phyloP scores from a whole-genome alignment of 495 filamentous ascomycete species.

The Rhypophila decipiens region DNA sequence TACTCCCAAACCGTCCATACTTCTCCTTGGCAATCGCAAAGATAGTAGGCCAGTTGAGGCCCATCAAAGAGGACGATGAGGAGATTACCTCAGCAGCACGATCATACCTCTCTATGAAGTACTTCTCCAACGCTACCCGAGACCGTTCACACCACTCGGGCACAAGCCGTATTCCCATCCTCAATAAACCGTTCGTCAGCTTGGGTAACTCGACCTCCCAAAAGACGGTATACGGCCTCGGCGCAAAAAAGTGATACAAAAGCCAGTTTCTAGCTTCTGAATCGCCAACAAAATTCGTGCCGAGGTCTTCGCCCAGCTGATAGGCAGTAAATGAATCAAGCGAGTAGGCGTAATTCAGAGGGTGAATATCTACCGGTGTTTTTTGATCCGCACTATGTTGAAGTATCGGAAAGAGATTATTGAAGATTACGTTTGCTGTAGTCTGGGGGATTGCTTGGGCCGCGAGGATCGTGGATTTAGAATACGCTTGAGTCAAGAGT shows the following conservation, averaged over 20 bases:
- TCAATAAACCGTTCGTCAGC: background rate
- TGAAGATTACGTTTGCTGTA: background rate
- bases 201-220: slow-evolving; percentile 1
- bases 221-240: background rate
- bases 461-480: slow-evolving; percentile 1
- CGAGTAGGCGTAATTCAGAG: background rate
- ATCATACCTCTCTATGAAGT: background rate
- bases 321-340: background rate
- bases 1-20: background rate
- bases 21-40: background rate
- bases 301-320: slow-evolving; percentile 1
- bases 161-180: background rate
- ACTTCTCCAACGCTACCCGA: background rate
- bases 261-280: background rate
- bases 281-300: background rate
- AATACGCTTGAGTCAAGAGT: background rate
- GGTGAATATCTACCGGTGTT: background rate
- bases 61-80: background rate
- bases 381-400: background rate
- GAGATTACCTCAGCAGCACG: background rate
- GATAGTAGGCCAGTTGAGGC: background rate
- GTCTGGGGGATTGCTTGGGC: background rate
- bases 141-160: background rate
- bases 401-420: background rate
- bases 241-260: background rate